A percentile compares a stretch with the other conserved stretches of the same genome.
phyloP scores from a whole-genome alignment of 2,329 filamentous ascomycete species.

The Stromatinia cepivora region DNA sequence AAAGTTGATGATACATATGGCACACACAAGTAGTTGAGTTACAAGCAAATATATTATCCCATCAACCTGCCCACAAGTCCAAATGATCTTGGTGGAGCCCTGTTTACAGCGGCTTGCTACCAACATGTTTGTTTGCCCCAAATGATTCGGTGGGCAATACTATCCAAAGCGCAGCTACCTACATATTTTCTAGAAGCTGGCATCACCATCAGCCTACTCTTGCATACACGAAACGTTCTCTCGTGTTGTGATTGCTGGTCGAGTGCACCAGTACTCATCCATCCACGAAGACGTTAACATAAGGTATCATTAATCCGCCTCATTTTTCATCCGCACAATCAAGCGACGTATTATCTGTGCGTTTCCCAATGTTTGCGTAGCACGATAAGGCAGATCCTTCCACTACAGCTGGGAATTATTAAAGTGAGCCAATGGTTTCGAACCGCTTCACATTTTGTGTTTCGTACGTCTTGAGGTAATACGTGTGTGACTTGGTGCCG shows the following conservation, averaged over 20 bases:
- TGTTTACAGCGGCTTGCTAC: background rate
- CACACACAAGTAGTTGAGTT: background rate
- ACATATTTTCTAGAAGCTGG: background rate
- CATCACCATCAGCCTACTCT: background rate
- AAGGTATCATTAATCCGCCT: background rate
- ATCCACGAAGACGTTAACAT: background rate
- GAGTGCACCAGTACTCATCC: slow-evolving; percentile 12
- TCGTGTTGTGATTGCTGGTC: slow-evolving; percentile 5
- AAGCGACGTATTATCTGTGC: background rate
- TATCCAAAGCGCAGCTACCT: background rate
- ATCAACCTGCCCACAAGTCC: background rate
- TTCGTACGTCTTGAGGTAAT: background rate
- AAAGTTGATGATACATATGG: background rate
- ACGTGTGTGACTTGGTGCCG: background rate
- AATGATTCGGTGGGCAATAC: background rate
- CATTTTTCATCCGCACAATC: background rate
- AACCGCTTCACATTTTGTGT: background rate
- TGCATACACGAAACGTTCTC: slow-evolving; percentile 10
- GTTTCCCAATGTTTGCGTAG: slow-evolving; percentile 9
- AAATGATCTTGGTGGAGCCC: background rate
- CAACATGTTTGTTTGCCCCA: background rate
- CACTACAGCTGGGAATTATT: background rate
- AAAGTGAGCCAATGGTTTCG: background rate
- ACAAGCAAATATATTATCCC: background rate
- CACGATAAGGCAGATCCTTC: slow-evolving; percentile 4